Percentiles rank a stretch among this genome's conserved stretches.
Evolutionary conservation across 805 yeast species (phyloP).

Genomic region (Myxozyma mucilagina): DNA sequence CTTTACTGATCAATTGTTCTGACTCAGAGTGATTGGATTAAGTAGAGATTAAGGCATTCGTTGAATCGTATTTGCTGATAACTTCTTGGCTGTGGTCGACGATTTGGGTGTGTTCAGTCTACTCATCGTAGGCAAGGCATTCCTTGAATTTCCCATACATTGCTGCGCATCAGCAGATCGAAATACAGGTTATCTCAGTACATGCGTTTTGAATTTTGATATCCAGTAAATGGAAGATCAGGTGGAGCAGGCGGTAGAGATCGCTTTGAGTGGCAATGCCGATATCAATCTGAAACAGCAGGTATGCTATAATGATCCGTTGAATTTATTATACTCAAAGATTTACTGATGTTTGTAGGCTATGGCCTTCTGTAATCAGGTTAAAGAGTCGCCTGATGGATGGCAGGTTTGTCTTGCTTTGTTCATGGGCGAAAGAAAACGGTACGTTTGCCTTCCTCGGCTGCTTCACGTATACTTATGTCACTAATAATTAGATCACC

Average conservation of each 20-base stretch:
- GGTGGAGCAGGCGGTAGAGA: constrained; percentile 83
- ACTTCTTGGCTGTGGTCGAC: too few species aligned
- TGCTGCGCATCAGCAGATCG: background rate
- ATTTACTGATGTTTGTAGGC: constrained; percentile 39
- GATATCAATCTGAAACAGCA: constrained; percentile 63
- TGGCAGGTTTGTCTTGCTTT: constrained; percentile 50
- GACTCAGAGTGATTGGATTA: background rate
- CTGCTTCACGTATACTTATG: background rate
- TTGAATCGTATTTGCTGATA: too few species aligned
- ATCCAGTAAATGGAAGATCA: constrained; percentile 48
- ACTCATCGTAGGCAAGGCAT: background rate
- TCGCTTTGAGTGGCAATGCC: constrained; percentile 71
- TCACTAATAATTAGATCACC: constrained; percentile 44
- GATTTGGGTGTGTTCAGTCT: too few species aligned
- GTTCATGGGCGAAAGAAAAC: constrained; percentile 41
- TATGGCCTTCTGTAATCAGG: constrained; percentile 46
- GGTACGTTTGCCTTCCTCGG: constrained; percentile 19
- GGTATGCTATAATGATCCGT: constrained; percentile 37
- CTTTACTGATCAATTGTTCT: background rate
- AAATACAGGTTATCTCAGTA: background rate
- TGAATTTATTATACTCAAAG: background rate
- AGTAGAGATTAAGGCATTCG: too few species aligned
- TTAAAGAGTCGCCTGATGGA: constrained; percentile 49
- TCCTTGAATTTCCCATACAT: background rate
- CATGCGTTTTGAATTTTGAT: background rate